Evolutionary conservation across 2,329 filamentous ascomycete genomes (phyloP), one percentile per base, ranked within the genome.

Genomic region (Mollisiaceae sp.): DNA sequence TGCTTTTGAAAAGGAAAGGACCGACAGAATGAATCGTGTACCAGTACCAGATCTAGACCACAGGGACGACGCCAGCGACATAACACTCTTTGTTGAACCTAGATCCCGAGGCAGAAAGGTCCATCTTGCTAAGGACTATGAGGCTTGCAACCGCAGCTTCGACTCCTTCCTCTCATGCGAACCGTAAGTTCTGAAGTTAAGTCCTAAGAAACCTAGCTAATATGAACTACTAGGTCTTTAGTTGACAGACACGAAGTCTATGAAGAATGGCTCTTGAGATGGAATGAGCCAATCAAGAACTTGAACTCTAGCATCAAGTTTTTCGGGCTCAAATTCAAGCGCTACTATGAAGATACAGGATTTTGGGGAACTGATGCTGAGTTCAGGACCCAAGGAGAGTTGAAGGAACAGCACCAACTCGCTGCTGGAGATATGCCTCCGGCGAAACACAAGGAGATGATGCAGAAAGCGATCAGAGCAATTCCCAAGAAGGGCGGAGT

Each of bases 191-290:
- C 14, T 35, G 41, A 43, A 50, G 45, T 11, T 14, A 24, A 24
- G 22, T 11, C 24, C 22, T 20, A 27, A 27, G 11, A 27, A 22
- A 24, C 12, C 20, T 2, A 50, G 22, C 45, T 59, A 14, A 59
- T 20, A 32, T 3, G 15, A 12, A 15, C 20, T 1, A n/a, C 18
- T 27, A 64, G 66, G 35, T 64, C 58, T 43, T 35, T 59, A 14
- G 8, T 43, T 2, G 50, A 62, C n/a, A 61, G n/a, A 18, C 54
- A 58, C 4, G 63, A 62, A 35, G 47, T 67, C 14, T 69, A 69
- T 43, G 67, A 67, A 38, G 67, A 69, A 59, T 69, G 67, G 65
- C 20, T 58, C 12, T 61, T 67, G 15, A 47, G 60, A 27, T 67
- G 63, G 63, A 43, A 62, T 20, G 54, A 43, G 22, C 65, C 58